A percentile compares a stretch with the other conserved stretches of the same genome.
These are phyloP conservation scores for Barnettozyma siamensis DNA, from an alignment of 805 yeast genomes.

Conservation along the genomic window DNA sequence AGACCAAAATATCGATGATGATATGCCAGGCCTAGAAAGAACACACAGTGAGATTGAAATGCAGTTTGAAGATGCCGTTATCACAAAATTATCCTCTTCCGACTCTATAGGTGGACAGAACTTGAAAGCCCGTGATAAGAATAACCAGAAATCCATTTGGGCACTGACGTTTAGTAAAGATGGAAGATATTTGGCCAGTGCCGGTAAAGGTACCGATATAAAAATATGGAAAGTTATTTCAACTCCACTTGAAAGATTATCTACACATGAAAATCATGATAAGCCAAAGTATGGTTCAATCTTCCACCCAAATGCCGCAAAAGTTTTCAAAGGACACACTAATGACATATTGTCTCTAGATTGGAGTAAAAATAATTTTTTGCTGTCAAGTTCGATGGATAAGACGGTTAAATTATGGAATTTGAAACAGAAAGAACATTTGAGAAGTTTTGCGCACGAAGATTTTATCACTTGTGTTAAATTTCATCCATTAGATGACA, in stretches of 20 bases:
- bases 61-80: constrained; percentile 2
- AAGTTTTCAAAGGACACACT: constrained; percentile 59
- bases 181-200: constrained; percentile 80
- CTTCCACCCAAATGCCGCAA: constrained; percentile 60
- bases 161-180: constrained; percentile 67
- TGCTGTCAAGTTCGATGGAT: constrained; percentile 81
- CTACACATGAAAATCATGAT: constrained; percentile 3
- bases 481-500: constrained; percentile 81
- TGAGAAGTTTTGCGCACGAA: constrained; percentile 63
- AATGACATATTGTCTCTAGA: constrained; percentile 68
- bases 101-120: constrained; percentile 11
- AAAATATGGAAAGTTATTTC: constrained; percentile 77
- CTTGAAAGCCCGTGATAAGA: constrained; percentile 8
- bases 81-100: neutral
- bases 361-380: constrained; percentile 85
- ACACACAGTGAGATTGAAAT: constrained; percentile 2
- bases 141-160: constrained; percentile 49
- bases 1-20: constrained; percentile 18
- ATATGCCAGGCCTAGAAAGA: neutral
- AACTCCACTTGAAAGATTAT: constrained; percentile 61
- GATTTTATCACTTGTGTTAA: constrained; percentile 77
- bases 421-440: constrained; percentile 54
- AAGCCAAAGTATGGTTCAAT: constrained; percentile 59
- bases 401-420: constrained; percentile 83
- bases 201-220: constrained; percentile 66